phyloP scores from a whole-genome alignment of 441 rosid species.

The Syzygium malaccense region DNA sequence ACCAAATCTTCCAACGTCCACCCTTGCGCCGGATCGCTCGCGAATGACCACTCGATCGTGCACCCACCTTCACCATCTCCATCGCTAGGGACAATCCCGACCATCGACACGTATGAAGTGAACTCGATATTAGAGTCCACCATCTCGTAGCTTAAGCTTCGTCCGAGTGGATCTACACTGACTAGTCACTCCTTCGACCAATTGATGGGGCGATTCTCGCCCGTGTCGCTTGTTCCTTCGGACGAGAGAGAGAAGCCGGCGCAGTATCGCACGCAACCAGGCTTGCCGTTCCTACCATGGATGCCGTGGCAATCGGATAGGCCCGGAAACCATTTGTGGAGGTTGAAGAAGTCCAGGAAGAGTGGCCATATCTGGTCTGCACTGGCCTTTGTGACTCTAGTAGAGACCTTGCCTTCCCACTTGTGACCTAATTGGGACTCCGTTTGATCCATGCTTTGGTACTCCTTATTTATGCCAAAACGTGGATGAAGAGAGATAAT shows the following conservation, averaged over 20 bases:
- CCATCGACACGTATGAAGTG: constrained; percentile 35
- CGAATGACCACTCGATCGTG: background rate
- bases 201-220: background rate
- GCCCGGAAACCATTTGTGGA: constrained; percentile 42
- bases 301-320: constrained; percentile 33
- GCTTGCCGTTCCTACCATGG: constrained; percentile 50
- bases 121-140: constrained; percentile 54
- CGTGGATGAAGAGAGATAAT: background rate
- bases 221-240: background rate
- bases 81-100: constrained; percentile 22
- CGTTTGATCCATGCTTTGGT: background rate
- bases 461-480: background rate
- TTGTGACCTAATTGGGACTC: background rate
- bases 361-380: constrained; percentile 45
- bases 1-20: background rate
- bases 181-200: constrained; percentile 46
- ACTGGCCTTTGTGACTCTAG: constrained; percentile 21
- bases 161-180: constrained; percentile 25
- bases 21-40: background rate
- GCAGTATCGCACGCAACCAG: constrained; percentile 43
- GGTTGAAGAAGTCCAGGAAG: constrained; percentile 48
- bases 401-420: constrained; percentile 48
- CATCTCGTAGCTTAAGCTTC: constrained; percentile 39
- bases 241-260: constrained; percentile 35
- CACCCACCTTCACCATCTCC: background rate